phyloP scores from a whole-genome alignment of 305 asterid species.

The Fraxinus albicans region DNA sequence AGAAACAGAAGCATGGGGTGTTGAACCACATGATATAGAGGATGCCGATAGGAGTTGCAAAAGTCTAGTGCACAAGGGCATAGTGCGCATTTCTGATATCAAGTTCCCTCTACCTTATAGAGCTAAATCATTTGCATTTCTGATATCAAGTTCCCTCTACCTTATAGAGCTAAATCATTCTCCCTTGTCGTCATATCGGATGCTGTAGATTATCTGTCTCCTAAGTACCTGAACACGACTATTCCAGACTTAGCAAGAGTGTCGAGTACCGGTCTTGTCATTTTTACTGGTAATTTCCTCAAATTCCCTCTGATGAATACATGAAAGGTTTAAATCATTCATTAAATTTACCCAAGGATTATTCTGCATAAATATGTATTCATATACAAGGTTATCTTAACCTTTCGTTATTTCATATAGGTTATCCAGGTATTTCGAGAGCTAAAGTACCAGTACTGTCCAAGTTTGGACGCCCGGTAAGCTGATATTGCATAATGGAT shows the following conservation, averaged over 20 bases:
- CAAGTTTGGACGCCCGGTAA: slow-evolving; percentile 52
- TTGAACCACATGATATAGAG: slow-evolving; percentile 48
- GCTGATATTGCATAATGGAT: background rate
- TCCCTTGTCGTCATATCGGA: slow-evolving; percentile 48
- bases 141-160: no score
- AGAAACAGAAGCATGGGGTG: slow-evolving; percentile 49
- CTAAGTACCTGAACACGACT: slow-evolving; percentile 47
- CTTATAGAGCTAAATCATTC: background rate
- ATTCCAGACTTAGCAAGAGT: slow-evolving; percentile 51
- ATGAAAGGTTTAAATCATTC: background rate
- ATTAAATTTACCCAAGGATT: background rate
- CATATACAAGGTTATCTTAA: background rate
- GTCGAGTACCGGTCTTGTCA: slow-evolving; percentile 40
- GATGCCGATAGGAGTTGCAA: slow-evolving; percentile 41
- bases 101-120: slow-evolving; percentile 49
- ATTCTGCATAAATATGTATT: background rate
- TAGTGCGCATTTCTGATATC: slow-evolving; percentile 47
- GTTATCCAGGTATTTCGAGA: slow-evolving; percentile 36
- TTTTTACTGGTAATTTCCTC: slow-evolving; percentile 35
- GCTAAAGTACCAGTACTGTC: slow-evolving; percentile 38
- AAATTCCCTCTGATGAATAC: background rate
- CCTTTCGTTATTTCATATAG: slow-evolving; percentile 18
- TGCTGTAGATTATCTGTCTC: slow-evolving; percentile 47
- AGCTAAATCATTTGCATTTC: slow-evolving; percentile 31
- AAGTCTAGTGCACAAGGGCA: slow-evolving; percentile 40